A percentile compares a stretch with the other conserved stretches of the same genome.
phyloP scores from a whole-genome alignment of 306 rosid species.

The Hylodesmum podocarpum region DNA sequence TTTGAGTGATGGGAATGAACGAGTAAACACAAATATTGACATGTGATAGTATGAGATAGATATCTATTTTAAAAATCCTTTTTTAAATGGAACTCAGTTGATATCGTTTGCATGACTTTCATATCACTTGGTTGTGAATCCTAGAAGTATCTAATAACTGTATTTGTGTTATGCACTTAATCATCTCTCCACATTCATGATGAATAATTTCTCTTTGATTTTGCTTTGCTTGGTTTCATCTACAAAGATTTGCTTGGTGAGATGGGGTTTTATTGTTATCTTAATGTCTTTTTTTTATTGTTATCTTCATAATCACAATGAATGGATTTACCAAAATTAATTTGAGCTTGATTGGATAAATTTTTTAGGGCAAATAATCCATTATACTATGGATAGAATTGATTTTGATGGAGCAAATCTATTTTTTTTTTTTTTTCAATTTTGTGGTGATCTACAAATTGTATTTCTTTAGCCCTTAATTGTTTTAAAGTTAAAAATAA shows the following conservation, averaged over 20 bases:
- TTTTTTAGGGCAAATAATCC: not conserved
- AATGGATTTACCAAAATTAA: not conserved
- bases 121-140: too few relatives aligned
- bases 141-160: too few relatives aligned
- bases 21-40: not conserved
- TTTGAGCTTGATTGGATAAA: not conserved
- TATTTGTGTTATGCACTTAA: too few relatives aligned
- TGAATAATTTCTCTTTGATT: not conserved
- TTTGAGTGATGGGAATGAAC: not conserved
- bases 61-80: too few relatives aligned
- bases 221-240: not conserved
- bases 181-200: too few relatives aligned
- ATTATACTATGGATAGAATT: not conserved
- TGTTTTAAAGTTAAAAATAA: too few relatives aligned
- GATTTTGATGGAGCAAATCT: not conserved
- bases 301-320: not conserved
- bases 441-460: not conserved
- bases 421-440: too few relatives aligned
- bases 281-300: not conserved
- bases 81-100: too few relatives aligned
- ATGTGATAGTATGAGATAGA: too few relatives aligned
- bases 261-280: not conserved
- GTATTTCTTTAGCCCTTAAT: not conserved
- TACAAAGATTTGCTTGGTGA: not conserved
- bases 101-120: too few relatives aligned